phyloP scores from a whole-genome alignment of 2,329 filamentous ascomycete species.

The Pezicula carpinea region DNA sequence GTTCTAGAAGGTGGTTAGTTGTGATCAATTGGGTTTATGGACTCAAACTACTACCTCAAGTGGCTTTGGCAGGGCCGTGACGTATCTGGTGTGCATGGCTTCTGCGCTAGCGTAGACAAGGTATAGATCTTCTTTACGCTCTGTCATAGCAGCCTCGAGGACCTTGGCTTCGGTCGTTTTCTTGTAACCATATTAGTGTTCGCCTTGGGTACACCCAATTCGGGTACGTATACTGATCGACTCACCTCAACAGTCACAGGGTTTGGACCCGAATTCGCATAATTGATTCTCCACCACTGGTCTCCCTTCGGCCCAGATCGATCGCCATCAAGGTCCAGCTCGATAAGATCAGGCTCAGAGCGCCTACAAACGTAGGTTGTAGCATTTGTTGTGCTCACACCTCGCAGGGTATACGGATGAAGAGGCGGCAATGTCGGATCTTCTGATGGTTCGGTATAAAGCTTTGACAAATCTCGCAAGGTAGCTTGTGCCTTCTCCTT shows the following conservation, averaged over 20 bases:
- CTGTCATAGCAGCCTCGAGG: conserved; percentile 41
- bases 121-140: conserved; percentile 41
- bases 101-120: conserved; percentile 50
- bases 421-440: conserved; percentile 18
- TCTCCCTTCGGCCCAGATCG: conserved; percentile 28
- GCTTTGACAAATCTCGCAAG: conserved; percentile 34
- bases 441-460: conserved; percentile 29
- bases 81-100: conserved; percentile 33
- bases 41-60: conserved; percentile 14
- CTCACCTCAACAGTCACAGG: conserved; percentile 47
- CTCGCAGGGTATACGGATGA: conserved; percentile 44
- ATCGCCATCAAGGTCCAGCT: conserved; percentile 31
- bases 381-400: conserved; percentile 42
- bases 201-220: not conserved
- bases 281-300: conserved; percentile 54
- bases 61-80: conserved; percentile 7
- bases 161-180: conserved; percentile 41
- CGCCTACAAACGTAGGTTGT: conserved; percentile 47
- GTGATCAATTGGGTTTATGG: conserved; percentile 3
- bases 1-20: conserved; percentile 6
- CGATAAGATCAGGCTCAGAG: conserved; percentile 36
- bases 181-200: conserved; percentile 31
- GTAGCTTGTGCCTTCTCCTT: conserved; percentile 24
- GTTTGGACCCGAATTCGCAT: conserved; percentile 32
- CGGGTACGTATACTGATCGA: not conserved